Evolutionary conservation across 2,329 filamentous ascomycete species (phyloP).

Genomic region (Annulohypoxylon truncatum): DNA sequence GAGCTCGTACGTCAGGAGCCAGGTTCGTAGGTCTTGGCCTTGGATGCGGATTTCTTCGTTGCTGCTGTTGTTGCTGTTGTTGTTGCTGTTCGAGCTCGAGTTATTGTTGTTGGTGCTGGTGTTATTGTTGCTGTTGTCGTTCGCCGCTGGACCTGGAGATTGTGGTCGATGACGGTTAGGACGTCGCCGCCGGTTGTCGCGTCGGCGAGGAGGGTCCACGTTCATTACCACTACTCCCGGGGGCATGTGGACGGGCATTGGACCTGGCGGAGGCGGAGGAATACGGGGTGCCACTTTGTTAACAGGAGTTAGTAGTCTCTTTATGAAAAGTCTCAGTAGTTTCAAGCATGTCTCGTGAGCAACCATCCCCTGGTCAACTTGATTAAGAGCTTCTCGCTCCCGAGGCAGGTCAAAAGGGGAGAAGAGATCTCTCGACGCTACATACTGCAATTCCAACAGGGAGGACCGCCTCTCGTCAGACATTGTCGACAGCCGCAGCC

Average conservation of each 20-base stretch:
- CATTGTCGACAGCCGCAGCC: slow-evolving; percentile 59
- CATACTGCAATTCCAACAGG: slow-evolving; percentile 56
- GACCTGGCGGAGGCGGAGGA: slow-evolving; percentile 46
- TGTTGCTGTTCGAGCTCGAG: not conserved
- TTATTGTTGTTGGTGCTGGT: slow-evolving; percentile 26
- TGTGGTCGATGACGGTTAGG: slow-evolving; percentile 8
- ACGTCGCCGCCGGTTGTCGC: slow-evolving; percentile 12
- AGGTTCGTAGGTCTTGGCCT: slow-evolving; percentile 59
- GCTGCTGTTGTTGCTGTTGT: slow-evolving; percentile 12
- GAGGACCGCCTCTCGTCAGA: slow-evolving; percentile 48
- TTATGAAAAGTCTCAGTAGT: not conserved
- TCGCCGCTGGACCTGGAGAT: not conserved
- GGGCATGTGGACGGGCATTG: slow-evolving; percentile 15
- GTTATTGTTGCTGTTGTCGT: not conserved
- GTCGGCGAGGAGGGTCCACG: slow-evolving; percentile 19
- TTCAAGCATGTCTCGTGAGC: not conserved
- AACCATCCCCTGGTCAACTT: not conserved
- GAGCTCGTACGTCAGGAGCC: slow-evolving; percentile 60
- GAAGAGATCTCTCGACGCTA: not conserved
- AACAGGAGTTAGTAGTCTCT: not conserved
- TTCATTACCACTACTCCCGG: slow-evolving; percentile 31
- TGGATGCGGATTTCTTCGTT: slow-evolving; percentile 52
- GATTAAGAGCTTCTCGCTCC: not conserved
- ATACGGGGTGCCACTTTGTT: slow-evolving; percentile 47
- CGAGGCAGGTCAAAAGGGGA: not conserved